These are phyloP conservation scores for Coelastrella sp. DNA, from an alignment of 139 green algal genomes.

Conservation along the genomic window DNA sequence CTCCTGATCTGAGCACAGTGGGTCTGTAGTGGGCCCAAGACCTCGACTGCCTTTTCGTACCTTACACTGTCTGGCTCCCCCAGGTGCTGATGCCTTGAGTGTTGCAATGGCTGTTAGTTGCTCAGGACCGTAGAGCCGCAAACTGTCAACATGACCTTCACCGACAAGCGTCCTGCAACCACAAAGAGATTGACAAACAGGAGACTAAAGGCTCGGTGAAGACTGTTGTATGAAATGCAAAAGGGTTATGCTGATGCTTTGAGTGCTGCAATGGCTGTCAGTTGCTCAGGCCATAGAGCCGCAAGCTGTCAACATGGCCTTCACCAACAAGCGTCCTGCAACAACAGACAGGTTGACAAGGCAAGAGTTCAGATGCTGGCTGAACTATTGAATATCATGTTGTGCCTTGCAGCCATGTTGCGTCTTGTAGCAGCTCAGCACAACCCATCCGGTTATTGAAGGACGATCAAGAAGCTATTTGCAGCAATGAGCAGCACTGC, in stretches of 20 bases:
- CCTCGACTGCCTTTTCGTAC: conserved; percentile 2
- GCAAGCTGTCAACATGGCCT: conserved; percentile 73
- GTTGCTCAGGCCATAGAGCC: conserved; percentile 64
- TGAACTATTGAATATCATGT: no score
- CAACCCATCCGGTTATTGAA: conserved; percentile 52
- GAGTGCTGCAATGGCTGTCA: conserved; percentile 56
- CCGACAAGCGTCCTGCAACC: conserved; percentile 52
- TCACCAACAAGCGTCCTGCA: conserved; percentile 52
- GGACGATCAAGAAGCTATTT: no score
- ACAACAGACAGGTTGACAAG: no score
- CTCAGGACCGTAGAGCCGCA: conserved; percentile 70
- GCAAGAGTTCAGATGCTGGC: no score
- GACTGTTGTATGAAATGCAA: no score
- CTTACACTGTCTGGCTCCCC: conserved; percentile 75
- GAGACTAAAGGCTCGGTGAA: neutral
- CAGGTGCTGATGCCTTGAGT: conserved; percentile 76
- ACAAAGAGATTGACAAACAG: neutral
- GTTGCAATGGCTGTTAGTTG: conserved; percentile 68
- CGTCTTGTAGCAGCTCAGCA: conserved; percentile 64
- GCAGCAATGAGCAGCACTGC: no score
- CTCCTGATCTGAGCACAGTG: no score
- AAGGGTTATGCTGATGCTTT: no score
- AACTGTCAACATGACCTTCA: conserved; percentile 77
- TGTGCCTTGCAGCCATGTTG: no score
- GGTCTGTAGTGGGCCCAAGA: neutral